phyloP scores from a whole-genome alignment of 768 basidiomycete genomes.

The Suillus variegatus region DNA sequence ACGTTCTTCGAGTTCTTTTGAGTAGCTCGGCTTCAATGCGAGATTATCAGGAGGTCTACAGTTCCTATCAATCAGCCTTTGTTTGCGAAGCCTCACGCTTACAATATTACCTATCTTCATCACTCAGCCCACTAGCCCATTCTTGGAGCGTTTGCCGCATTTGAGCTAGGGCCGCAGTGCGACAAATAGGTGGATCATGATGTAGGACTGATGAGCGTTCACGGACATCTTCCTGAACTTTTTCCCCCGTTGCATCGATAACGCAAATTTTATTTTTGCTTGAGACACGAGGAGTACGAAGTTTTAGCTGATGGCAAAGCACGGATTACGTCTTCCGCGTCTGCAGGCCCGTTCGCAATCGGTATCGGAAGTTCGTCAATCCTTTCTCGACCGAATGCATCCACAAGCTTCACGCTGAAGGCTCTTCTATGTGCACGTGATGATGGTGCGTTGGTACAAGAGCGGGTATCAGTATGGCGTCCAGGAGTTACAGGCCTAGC shows the following conservation, averaged over 20 bases:
- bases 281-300: conserved; percentile 21
- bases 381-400: conserved; percentile 65
- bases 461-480: conserved; percentile 21
- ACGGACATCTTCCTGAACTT: conserved; percentile 42
- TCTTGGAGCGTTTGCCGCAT: conserved; percentile 60
- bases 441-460: conserved; percentile 24
- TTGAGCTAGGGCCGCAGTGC: conserved; percentile 53
- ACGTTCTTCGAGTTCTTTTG: conserved; percentile 51
- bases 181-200: conserved; percentile 30
- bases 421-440: conserved; percentile 45
- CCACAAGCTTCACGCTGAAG: conserved; percentile 60
- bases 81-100: neutral
- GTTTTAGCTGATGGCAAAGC: conserved; percentile 13
- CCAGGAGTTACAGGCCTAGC: conserved; percentile 22
- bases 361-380: conserved; percentile 15
- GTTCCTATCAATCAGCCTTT: neutral
- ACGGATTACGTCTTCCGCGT: conserved; percentile 18
- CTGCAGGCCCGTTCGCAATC: conserved; percentile 17
- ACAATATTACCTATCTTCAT: conserved; percentile 53
- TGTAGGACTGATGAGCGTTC: conserved; percentile 22
- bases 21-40: conserved; percentile 42
- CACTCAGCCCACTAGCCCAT: conserved; percentile 55
- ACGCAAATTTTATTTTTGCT: conserved; percentile 52
- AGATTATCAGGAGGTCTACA: conserved; percentile 40
- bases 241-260: conserved; percentile 69